Percentiles rank a stretch among this genome's conserved stretches.
Evolutionary conservation across 345 rosid genomes (phyloP).

Genomic region (Dimocarpus longan): DNA sequence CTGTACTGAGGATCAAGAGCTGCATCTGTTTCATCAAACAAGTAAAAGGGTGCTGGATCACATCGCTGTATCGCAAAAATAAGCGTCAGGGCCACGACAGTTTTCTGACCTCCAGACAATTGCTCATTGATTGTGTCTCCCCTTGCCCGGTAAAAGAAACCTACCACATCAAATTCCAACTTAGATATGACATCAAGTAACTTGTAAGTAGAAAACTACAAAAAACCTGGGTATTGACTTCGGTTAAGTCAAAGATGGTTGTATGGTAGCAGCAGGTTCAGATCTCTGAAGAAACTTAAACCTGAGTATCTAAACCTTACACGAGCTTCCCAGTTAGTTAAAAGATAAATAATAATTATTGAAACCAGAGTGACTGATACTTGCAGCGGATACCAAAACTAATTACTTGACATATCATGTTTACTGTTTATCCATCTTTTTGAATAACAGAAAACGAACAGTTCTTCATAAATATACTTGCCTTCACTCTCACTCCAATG

Average conservation of each 20-base stretch:
- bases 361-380: not conserved
- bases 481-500: slow-evolving; percentile 97
- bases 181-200: slow-evolving; percentile 9
- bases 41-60: slow-evolving; percentile 97
- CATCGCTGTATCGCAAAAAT: slow-evolving; percentile 95
- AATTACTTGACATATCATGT: not conserved
- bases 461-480: slow-evolving; percentile 22
- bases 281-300: not conserved
- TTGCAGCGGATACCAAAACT: not conserved
- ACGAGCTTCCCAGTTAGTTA: not conserved
- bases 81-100: slow-evolving; percentile 90
- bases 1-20: slow-evolving; percentile 96
- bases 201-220: not conserved
- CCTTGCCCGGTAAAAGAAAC: slow-evolving; percentile 97
- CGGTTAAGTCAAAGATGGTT: not conserved
- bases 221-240: not conserved
- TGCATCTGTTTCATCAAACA: slow-evolving; percentile 94
- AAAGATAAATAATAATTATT: not conserved
- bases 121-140: slow-evolving; percentile 95
- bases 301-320: not conserved
- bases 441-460: slow-evolving; percentile 11
- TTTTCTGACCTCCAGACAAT: slow-evolving; percentile 94
- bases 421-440: slow-evolving; percentile 4
- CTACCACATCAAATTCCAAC: slow-evolving; percentile 37
- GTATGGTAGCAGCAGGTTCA: not conserved